Evolutionary conservation across 371 early-diverging fungal genomes (phyloP).

Genomic region (Mucor irregularis): DNA sequence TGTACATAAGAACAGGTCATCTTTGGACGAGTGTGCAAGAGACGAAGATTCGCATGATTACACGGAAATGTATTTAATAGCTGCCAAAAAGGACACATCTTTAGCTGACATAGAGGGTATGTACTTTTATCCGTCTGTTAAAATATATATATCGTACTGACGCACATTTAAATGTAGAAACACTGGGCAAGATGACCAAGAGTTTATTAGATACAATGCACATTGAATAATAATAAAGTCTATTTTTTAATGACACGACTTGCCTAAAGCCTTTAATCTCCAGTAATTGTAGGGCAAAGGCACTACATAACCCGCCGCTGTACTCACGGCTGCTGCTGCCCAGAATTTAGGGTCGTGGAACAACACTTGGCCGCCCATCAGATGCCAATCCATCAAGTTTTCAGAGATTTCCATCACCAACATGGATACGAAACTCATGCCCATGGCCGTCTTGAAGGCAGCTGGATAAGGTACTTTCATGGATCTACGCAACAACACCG

Average conservation of each 20-base stretch:
- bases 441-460: slow-evolving; percentile 58
- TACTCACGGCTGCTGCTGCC: slow-evolving; percentile 44
- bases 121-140: neutral
- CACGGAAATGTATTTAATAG: slow-evolving; percentile 61
- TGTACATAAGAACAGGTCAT: slow-evolving; percentile 10
- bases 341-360: slow-evolving; percentile 51
- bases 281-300: slow-evolving; percentile 61
- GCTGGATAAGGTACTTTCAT: slow-evolving; percentile 36
- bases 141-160: neutral
- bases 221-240: slow-evolving; percentile 18
- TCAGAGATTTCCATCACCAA: slow-evolving; percentile 58
- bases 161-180: slow-evolving; percentile 22
- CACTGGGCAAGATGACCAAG: slow-evolving; percentile 31
- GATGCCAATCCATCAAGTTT: slow-evolving; percentile 53
- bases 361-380: slow-evolving; percentile 53
- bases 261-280: slow-evolving; percentile 52
- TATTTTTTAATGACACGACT: slow-evolving; percentile 38
- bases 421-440: slow-evolving; percentile 63
- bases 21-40: slow-evolving; percentile 10
- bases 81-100: slow-evolving; percentile 61
- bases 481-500: slow-evolving; percentile 42
- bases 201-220: slow-evolving; percentile 34
- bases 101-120: slow-evolving; percentile 63
- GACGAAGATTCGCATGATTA: slow-evolving; percentile 19
- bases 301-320: slow-evolving; percentile 50